A percentile compares a stretch with the other conserved stretches of the same genome.
These are phyloP conservation scores for Ganoderma meredithae DNA, from an alignment of 1,284 basidiomycete genomes.

Conservation along the genomic window DNA sequence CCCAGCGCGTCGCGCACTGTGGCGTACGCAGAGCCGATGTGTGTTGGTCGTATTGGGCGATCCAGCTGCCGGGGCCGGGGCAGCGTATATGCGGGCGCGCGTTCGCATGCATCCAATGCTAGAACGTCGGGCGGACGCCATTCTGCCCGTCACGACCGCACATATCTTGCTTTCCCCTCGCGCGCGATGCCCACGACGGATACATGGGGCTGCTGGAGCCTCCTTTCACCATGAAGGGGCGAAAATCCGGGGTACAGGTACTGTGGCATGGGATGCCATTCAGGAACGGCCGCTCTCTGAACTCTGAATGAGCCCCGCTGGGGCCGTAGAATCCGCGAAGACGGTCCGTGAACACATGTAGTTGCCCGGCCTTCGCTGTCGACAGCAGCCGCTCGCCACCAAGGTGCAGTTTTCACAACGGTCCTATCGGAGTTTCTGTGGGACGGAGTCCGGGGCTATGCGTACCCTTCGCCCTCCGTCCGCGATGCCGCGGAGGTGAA, in stretches of 20 bases:
- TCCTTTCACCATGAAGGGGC: slow-evolving; percentile 6
- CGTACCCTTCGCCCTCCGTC: not conserved
- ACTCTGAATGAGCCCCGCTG: slow-evolving; percentile 22
- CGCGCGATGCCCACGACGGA: not conserved
- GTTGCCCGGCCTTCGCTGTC: not conserved
- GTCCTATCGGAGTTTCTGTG: slow-evolving; percentile 17
- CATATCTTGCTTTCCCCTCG: not conserved
- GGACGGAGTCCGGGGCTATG: not conserved
- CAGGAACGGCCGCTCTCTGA: slow-evolving; percentile 20
- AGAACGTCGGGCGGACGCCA: not conserved
- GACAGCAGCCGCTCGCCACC: not conserved
- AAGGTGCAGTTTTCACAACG: not conserved
- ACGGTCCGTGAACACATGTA: slow-evolving; percentile 9
- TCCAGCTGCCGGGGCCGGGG: not conserved
- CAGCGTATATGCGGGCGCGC: not conserved
- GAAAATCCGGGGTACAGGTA: slow-evolving; percentile 17
- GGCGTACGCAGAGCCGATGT: not conserved
- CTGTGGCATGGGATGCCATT: slow-evolving; percentile 1
- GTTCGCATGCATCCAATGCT: not conserved
- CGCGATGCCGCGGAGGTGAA: not conserved
- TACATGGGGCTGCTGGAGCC: not conserved
- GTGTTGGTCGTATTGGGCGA: not conserved
- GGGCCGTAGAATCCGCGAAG: slow-evolving; percentile 31
- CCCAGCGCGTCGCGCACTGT: not conserved
- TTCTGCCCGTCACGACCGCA: not conserved